Base-by-base conservation (phyloP, 768 basidiomycete genomes). In the Gyrodon lividus region DNA sequence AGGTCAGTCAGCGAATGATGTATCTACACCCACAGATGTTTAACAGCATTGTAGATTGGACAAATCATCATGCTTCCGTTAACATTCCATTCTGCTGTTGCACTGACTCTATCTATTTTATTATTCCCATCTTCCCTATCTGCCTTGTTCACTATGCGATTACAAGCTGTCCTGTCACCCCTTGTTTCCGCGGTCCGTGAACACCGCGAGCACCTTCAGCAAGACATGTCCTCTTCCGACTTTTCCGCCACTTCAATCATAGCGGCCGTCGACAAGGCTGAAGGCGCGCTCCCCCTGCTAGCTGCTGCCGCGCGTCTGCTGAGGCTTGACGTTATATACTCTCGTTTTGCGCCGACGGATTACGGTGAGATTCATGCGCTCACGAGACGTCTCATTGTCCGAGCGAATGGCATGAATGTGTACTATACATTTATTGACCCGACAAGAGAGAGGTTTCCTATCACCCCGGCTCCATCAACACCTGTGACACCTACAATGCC, bases 381-480 rank as follows among this genome's bases (percentile, higher is more conserved):
- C 6, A 71, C 73, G 14, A 71, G 82, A 38, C 69, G 78, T 4
- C 71, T 87, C 55, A 74, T 77, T 4, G 80, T 78, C 10, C 71
- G 82, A 7, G 77, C 79, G n/a, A 74, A 83, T 54, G 87, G 87
- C 16, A 74, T 89, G 75, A 70, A 67, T 17, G 64, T 78, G 34
- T 89, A 86, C 59, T 88, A 84, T 54, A 67, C 65, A 0, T 61
- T 89, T n/a, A 76, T 86, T 9, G 84, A 89, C 55, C 80, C 84
- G 0, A 77, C 75, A 17, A 67, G 81, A 37, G 81, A 84, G 59
- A 74, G 65, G 48, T 87, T 87, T 57, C 79, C 79, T 2, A 59
- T 69, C 0, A 79, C 80, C 0, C 81, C 82, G 13, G 64, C 56
- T 4, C 61, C 68, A 0, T 76, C 75, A 4, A 43, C 58, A 31